Percentiles rank a stretch among this genome's conserved stretches.
These are phyloP conservation scores for Pneumocystis oryctolagi DNA, from an alignment of 1,139 yeast genomes.

Conservation along the genomic window DNA sequence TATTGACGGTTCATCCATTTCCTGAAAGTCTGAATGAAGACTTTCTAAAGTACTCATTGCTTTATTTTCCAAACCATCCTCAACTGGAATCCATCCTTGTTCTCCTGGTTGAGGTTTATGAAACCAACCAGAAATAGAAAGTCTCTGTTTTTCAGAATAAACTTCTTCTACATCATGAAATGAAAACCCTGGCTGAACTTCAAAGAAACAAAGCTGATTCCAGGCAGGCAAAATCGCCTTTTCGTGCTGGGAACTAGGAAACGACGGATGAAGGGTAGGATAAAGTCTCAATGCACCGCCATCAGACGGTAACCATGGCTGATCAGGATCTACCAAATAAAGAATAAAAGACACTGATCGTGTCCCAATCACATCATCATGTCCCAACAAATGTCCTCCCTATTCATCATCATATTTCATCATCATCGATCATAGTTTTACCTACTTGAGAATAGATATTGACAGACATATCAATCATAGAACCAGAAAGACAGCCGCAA, in stretches of 20 bases:
- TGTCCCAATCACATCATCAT: slow-evolving; percentile 95
- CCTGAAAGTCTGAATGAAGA: slow-evolving; percentile 12
- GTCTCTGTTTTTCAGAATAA: slow-evolving; percentile 64
- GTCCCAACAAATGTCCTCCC: slow-evolving; percentile 87
- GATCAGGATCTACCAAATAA: slow-evolving; percentile 84
- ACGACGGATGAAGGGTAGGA: slow-evolving; percentile 76
- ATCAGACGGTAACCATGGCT: slow-evolving; percentile 68
- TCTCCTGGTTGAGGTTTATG: slow-evolving; percentile 93
- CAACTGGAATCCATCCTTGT: slow-evolving; percentile 43
- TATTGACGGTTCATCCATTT: slow-evolving; percentile 1
- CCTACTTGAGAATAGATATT: slow-evolving; percentile 59
- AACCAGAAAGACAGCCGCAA: slow-evolving; percentile 77
- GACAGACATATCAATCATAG: slow-evolving; percentile 80
- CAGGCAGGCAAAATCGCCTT: slow-evolving; percentile 75
- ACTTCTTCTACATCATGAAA: slow-evolving; percentile 99
- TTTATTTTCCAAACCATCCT: slow-evolving; percentile 21
- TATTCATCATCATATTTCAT: neutral
- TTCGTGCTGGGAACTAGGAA: slow-evolving; percentile 65
- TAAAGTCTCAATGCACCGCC: slow-evolving; percentile 87
- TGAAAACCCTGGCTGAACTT: slow-evolving; percentile 88
- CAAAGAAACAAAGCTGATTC: slow-evolving; percentile 89
- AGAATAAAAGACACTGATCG: slow-evolving; percentile 84
- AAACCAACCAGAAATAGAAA: slow-evolving; percentile 96
- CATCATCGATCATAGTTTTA: neutral
- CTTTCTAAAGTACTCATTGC: neutral